Conservation (phyloP, 139 green algal species). For the Picocystis salinarum region DNA sequence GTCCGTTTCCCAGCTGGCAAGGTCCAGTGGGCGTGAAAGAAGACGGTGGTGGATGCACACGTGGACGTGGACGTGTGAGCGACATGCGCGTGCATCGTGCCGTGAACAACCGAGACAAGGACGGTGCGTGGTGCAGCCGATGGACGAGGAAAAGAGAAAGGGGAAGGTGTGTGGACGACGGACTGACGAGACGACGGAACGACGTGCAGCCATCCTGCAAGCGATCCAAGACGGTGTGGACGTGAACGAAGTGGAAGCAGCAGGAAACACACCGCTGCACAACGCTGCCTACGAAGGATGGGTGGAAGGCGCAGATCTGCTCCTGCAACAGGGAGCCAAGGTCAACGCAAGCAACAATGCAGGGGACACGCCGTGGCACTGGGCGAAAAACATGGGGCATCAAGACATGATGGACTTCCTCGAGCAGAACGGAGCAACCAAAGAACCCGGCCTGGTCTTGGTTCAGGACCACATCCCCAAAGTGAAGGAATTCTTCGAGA, state of each 20-base stretch:
- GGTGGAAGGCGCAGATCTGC: conserved; percentile 55
- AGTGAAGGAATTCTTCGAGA: conserved; percentile 84
- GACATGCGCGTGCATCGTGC: conserved; percentile 62
- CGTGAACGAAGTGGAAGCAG: conserved; percentile 83
- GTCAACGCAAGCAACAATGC: conserved; percentile 84
- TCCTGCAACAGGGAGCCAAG: conserved; percentile 69
- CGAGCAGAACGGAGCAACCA: conserved; percentile 54
- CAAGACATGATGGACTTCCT: conserved; percentile 45
- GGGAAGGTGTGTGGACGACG: not conserved
- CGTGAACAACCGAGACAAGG: conserved; percentile 36
- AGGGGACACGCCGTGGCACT: conserved; percentile 69
- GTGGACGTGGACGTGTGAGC: conserved; percentile 52
- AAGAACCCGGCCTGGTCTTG: conserved; percentile 57
- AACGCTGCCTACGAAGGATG: conserved; percentile 63
- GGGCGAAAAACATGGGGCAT: conserved; percentile 57
- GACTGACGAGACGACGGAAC: no score
- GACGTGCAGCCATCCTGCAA: conserved; percentile 27
- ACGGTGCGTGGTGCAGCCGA: conserved; percentile 33
- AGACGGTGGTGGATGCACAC: conserved; percentile 63
- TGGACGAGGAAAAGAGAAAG: not conserved
- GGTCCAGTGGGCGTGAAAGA: conserved; percentile 62
- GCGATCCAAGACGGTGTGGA: conserved; percentile 33
- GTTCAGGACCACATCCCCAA: conserved; percentile 87
- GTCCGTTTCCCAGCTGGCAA: conserved; percentile 42
- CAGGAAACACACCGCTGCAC: conserved; percentile 74